These are phyloP conservation scores for Rhizopus microsporus DNA, from an alignment of 371 early-diverging fungal genomes.

Conservation along the genomic window DNA sequence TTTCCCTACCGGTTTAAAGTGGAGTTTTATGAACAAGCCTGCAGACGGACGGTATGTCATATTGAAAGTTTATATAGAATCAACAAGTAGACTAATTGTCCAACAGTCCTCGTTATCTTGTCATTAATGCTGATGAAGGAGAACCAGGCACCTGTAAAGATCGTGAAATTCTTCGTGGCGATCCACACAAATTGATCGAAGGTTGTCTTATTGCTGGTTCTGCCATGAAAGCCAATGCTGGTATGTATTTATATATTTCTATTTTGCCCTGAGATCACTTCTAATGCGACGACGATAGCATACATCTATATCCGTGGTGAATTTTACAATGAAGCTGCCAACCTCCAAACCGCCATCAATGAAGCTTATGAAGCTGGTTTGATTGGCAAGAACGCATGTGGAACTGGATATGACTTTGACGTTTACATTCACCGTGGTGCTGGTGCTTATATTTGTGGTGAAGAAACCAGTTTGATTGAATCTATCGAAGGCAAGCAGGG, in stretches of 20 bases:
- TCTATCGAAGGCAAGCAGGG: slow-evolving; percentile 97
- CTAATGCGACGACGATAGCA: slow-evolving; percentile 41
- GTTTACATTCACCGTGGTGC: slow-evolving; percentile 97
- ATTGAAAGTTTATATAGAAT: not conserved
- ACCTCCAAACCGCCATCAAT: slow-evolving; percentile 93
- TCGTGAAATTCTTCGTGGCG: slow-evolving; percentile 97
- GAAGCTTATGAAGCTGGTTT: slow-evolving; percentile 93
- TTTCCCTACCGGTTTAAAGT: slow-evolving; percentile 96
- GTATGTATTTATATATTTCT: slow-evolving; percentile 28
- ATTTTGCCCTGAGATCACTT: not conserved
- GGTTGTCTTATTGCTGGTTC: slow-evolving; percentile 96
- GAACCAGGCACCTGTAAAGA: slow-evolving; percentile 99
- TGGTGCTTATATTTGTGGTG: slow-evolving; percentile 98
- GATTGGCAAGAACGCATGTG: slow-evolving; percentile 98
- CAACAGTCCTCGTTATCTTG: slow-evolving; percentile 88
- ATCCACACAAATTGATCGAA: slow-evolving; percentile 97
- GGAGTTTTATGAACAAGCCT: slow-evolving; percentile 98
- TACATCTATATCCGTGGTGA: slow-evolving; percentile 99
- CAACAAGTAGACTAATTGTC: not conserved
- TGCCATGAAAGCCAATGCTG: slow-evolving; percentile 96
- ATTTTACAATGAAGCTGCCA: slow-evolving; percentile 95
- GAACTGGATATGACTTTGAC: slow-evolving; percentile 95
- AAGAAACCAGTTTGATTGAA: slow-evolving; percentile 97
- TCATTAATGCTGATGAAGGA: slow-evolving; percentile 98
- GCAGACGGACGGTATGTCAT: slow-evolving; percentile 68